These are phyloP conservation scores for Tetracladium marchalianum DNA, from an alignment of 495 filamentous ascomycete genomes.

Conservation along the genomic window DNA sequence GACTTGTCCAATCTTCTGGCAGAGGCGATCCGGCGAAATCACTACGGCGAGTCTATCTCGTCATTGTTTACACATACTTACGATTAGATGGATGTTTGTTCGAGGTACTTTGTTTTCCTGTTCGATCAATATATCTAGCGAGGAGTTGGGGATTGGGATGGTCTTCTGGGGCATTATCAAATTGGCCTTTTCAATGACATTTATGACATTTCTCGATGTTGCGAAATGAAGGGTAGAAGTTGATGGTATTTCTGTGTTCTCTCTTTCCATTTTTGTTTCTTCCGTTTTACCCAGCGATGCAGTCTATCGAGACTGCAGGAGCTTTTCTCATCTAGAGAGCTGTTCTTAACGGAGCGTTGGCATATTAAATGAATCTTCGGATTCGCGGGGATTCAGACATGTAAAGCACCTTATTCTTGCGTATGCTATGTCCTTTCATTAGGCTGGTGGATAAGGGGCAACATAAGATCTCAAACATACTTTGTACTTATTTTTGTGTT, in stretches of 20 bases:
- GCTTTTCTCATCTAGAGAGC: slow-evolving; percentile 36
- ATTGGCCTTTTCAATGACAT: not conserved
- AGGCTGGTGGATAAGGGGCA: slow-evolving; percentile 23
- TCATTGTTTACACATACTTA: slow-evolving; percentile 66
- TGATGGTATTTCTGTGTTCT: not conserved
- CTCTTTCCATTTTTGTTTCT: slow-evolving; percentile 5
- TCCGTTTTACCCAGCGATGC: slow-evolving; percentile 47
- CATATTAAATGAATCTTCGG: slow-evolving; percentile 19
- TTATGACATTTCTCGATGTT: too few relatives aligned
- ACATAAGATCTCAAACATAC: slow-evolving; percentile 25
- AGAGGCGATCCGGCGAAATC: slow-evolving; percentile 91
- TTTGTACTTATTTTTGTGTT: not conserved
- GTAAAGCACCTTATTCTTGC: slow-evolving; percentile 21
- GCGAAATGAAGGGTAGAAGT: not conserved
- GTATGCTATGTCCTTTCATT: slow-evolving; percentile 20
- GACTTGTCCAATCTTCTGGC: slow-evolving; percentile 79
- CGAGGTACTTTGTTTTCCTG: slow-evolving; percentile 6
- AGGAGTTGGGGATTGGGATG: slow-evolving; percentile 7
- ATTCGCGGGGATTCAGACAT: slow-evolving; percentile 11
- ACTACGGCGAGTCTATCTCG: slow-evolving; percentile 84
- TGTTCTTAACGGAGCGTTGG: slow-evolving; percentile 70
- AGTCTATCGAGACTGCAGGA: slow-evolving; percentile 57
- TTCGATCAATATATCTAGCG: slow-evolving; percentile 19
- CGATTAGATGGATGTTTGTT: slow-evolving; percentile 33
- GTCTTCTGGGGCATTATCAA: too few relatives aligned